Base-by-base conservation (phyloP, 768 basidiomycete genomes). In the Rhizopogon vesiculosus region DNA sequence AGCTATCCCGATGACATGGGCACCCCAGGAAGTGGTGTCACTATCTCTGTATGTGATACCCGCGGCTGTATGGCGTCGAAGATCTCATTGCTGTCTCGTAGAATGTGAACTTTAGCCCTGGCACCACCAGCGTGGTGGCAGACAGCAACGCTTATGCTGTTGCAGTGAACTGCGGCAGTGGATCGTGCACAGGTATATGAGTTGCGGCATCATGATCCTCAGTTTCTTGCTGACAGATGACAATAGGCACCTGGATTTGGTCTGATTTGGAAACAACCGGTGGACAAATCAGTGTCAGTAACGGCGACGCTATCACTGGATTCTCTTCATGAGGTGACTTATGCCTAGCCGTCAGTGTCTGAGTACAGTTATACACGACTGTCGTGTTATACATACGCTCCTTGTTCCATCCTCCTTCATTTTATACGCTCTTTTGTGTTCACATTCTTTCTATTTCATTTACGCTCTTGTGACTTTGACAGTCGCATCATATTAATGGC, bases 1-100 rank as follows among this genome's bases (percentile, higher is more conserved):
- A 85, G 82, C 62, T 86, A 87, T 63, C 83, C 85, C 5, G 58
- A 66, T 22, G 72, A 75, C 10, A 61, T 82, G 15, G 79, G 79
- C 16, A 78, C 72, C 0, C 81, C 86, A 3, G 84, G 84, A 31
- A 80, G 65, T 15, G 84, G 84, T 3, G 80, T 83, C 12, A 66
- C 59, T n/a, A 68, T 86, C 59, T 84, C 78, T n/a, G 83, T 85
- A 59, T 59, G 78, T 64, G 12, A 28, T 22, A n/a, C 16, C 29
- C 29, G 19, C 33, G n/a, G 40, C 40, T 35, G 5, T 39, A 12
- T 35, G 22, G 46, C 8, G n/a, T 7, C 16, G 15, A 54, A 7
- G 15, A 9, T 6, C 43, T 61, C 16, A 60, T 35, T n/a, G 5
- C 29, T 18, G 49, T 38, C 33, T 33, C 18, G 45, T 50, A 85